Base-by-base conservation (phyloP, 139 green algal genomes). In the Chlorella vulgaris region DNA sequence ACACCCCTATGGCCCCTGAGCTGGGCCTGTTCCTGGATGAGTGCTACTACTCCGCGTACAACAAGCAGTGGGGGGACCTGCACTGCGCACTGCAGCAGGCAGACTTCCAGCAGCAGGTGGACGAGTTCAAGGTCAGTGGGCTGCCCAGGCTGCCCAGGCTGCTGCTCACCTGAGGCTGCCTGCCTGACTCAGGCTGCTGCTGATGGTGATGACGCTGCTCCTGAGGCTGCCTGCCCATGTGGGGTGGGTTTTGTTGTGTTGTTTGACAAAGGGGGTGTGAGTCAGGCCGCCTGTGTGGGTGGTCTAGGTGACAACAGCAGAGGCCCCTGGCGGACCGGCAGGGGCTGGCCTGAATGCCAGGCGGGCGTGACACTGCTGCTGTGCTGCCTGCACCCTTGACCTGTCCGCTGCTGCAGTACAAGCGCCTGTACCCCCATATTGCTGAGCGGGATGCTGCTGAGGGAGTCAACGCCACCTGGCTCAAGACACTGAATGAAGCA, bases 1-100 rank as follows among this genome's bases (percentile, higher is more conserved):
- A 86, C 77, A 88, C 85, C 40, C 94, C 94, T 35, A 92, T 98
- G 89, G 94, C 94, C 21, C 94, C 94, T 2, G 93, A 94, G 74
- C 84, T 97, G 53, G 94, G 94, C 28, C 87, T 98, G 61, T 95
- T 97, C 55, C 87, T 98, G 81, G 88, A 91, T 47, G 83, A 89
- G 53, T 83, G 63, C 62, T 87, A 75, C 47, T 90, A 78, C 60
- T 47, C 81, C n/a, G 50, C 69, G 1, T 89, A 89, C 75, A 86
- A 86, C 76, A 58, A 63, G 65, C 81, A 74, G 63, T 89, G 81
- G 81, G 77, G 81, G 24, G 24, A 83, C 24, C n/a, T 66, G 75
- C 43, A 85, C 43, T 70, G 15, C 24, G 22, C 7, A 10, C 42
- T 86, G n/a, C 7, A 3, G 47, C 68, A 79, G 61, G 22, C 19